Percentiles rank a stretch among this genome's conserved stretches.
These are phyloP conservation scores for Symbiodinium natans DNA, from an alignment of 73 alveolate genomes.

Conservation along the genomic window DNA sequence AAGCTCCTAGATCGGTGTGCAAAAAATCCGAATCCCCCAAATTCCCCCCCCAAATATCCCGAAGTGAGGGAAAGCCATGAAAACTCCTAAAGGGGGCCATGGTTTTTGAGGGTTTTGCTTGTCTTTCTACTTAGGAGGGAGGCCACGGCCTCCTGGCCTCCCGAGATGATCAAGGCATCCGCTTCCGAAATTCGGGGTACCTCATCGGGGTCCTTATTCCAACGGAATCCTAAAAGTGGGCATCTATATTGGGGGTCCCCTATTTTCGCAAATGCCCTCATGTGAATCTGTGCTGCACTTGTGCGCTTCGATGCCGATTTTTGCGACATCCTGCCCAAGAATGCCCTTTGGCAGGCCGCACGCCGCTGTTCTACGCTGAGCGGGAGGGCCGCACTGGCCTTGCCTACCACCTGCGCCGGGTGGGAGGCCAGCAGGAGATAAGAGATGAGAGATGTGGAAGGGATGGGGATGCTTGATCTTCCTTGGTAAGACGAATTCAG, in stretches of 20 bases:
- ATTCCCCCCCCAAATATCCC: background rate
- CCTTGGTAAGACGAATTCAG: no score
- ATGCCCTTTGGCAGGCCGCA: conserved; percentile 16
- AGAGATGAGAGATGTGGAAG: no score
- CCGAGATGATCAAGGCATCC: background rate
- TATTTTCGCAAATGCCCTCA: no score
- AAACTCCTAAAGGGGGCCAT: no score
- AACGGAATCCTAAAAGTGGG: background rate
- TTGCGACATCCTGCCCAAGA: no score
- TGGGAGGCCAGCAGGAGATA: conserved; percentile 29
- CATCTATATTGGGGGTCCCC: background rate
- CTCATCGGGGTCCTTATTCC: no score
- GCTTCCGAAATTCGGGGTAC: no score
- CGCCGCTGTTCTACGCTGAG: conserved; percentile 53
- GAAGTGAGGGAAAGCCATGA: no score
- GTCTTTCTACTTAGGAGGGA: background rate
- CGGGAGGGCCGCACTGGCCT: conserved; percentile 29
- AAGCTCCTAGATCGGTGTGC: background rate
- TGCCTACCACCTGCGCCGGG: conserved; percentile 37
- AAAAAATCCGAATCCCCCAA: background rate
- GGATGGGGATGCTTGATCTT: no score
- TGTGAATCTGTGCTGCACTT: background rate
- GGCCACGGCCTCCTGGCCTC: background rate
- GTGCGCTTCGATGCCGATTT: no score
- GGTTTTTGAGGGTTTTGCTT: no score